phyloP scores from a whole-genome alignment of 2,329 filamentous ascomycete genomes.

The Dactylellina parvicollis region DNA sequence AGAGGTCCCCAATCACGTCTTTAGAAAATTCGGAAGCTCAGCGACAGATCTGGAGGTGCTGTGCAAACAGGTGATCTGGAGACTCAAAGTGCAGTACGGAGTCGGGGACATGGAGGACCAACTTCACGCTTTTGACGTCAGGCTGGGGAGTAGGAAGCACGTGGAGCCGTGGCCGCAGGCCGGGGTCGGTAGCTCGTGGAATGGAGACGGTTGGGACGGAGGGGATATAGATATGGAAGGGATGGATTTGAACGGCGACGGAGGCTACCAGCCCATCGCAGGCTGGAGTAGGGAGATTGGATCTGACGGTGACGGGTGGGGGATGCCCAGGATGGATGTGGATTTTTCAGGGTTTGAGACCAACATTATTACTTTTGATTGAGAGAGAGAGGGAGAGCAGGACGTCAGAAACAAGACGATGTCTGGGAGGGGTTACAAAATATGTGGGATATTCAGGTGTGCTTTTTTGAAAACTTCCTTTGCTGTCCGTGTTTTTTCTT shows the following conservation, averaged over 20 bases:
- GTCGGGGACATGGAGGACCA: background rate
- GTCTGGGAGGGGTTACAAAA: no score
- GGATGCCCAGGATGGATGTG: constrained; percentile 46
- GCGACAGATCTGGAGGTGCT: constrained; percentile 28
- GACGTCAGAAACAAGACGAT: no score
- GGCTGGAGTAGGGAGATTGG: constrained; percentile 1
- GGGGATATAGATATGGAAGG: constrained; percentile 2
- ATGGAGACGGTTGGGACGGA: background rate
- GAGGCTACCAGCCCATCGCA: constrained; percentile 17
- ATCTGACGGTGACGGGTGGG: background rate
- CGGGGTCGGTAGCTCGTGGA: constrained; percentile 7
- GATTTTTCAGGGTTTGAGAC: constrained; percentile 52
- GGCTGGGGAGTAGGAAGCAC: constrained; percentile 10
- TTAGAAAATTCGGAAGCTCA: constrained; percentile 16
- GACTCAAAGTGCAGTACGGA: constrained; percentile 34
- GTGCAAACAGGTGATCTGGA: constrained; percentile 23
- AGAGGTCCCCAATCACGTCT: background rate
- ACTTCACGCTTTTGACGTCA: constrained; percentile 23
- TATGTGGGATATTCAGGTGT: no score
- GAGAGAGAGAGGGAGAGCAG: background rate
- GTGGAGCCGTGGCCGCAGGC: constrained; percentile 19
- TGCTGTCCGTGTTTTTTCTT: no score
- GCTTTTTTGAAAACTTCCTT: no score
- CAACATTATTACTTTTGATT: constrained; percentile 38
- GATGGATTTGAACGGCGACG: background rate